Percentiles rank a stretch among this genome's conserved stretches.
These are phyloP conservation scores for Neolecta irregularis DNA, from an alignment of 1,139 yeast species.

Conservation along the genomic window DNA sequence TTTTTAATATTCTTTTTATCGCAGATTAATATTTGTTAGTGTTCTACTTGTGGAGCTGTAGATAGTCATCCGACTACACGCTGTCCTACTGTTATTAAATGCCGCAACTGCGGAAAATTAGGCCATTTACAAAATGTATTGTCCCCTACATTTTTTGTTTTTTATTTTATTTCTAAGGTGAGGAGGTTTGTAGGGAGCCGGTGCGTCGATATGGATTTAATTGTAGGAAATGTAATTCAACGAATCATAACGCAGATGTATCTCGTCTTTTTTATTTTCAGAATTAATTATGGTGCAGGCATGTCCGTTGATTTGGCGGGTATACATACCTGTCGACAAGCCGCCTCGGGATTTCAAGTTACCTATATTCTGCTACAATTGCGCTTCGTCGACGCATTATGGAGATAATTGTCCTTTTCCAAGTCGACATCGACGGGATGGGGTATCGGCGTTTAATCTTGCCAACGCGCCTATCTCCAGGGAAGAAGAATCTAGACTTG, in stretches of 20 bases:
- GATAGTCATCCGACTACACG: constrained; percentile 11
- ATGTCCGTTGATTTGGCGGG: constrained; percentile 13
- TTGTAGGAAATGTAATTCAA: constrained; percentile 10
- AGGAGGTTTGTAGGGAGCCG: constrained; percentile 11
- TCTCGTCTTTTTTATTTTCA: not conserved
- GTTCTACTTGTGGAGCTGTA: constrained; percentile 13
- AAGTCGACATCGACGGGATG: constrained; percentile 7
- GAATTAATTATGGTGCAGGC: not conserved
- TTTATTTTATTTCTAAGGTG: not conserved
- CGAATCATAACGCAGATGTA: constrained; percentile 8
- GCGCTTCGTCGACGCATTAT: constrained; percentile 11
- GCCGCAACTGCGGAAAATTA: constrained; percentile 10
- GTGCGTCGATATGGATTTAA: constrained; percentile 6
- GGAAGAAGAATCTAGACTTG: constrained; percentile 1
- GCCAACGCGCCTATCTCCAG: constrained; percentile 10
- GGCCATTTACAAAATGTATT: constrained; percentile 8
- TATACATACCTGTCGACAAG: constrained; percentile 6
- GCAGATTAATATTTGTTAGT: constrained; percentile 5
- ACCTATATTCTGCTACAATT: constrained; percentile 11
- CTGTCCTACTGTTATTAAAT: constrained; percentile 11
- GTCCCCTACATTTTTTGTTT: not conserved
- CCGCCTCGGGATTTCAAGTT: constrained; percentile 6
- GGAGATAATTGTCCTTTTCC: constrained; percentile 12
- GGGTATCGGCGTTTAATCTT: constrained; percentile 12
- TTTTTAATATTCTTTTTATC: no score